Evolutionary conservation across 306 rosid species (phyloP).

Genomic region (Cicer chorassanicum): DNA sequence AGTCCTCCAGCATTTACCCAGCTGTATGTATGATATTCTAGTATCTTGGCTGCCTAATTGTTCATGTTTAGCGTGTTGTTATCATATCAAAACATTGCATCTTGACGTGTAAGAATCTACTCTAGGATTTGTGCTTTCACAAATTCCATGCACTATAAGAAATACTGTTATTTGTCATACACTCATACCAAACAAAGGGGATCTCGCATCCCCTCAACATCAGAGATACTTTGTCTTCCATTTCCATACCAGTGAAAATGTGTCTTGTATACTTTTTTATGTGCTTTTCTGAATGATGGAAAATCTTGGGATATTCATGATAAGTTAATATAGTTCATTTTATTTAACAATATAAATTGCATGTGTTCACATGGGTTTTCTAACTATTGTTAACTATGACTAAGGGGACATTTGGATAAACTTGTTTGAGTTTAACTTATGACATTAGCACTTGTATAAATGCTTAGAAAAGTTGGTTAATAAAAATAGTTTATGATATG

Average conservation of each 20-base stretch:
- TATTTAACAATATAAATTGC: neutral
- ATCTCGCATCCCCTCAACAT: neutral
- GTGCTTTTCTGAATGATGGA: constrained; percentile 7
- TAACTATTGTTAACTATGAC: constrained; percentile 22
- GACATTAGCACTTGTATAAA: neutral
- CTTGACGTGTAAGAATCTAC: constrained; percentile 1
- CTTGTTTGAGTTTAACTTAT: neutral
- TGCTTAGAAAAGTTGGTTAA: neutral
- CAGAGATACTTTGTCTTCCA: constrained; percentile 8
- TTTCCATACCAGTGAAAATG: constrained; percentile 9
- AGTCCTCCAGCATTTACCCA: constrained; percentile 6
- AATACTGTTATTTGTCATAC: neutral
- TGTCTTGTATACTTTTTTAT: constrained; percentile 14
- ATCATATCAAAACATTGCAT: constrained; percentile 32
- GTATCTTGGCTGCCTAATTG: constrained; percentile 19
- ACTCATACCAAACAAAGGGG: neutral
- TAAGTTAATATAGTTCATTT: constrained; percentile 1
- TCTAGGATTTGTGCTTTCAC: neutral
- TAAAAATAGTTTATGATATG: neutral
- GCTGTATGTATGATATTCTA: constrained; percentile 2
- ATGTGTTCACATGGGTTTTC: constrained; percentile 19
- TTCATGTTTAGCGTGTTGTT: constrained; percentile 23
- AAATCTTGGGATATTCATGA: constrained; percentile 23
- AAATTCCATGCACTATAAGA: neutral
- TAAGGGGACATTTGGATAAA: neutral